Evolutionary conservation across 1,284 basidiomycete species (phyloP).

Genomic region (Ganoderma multipileum): DNA sequence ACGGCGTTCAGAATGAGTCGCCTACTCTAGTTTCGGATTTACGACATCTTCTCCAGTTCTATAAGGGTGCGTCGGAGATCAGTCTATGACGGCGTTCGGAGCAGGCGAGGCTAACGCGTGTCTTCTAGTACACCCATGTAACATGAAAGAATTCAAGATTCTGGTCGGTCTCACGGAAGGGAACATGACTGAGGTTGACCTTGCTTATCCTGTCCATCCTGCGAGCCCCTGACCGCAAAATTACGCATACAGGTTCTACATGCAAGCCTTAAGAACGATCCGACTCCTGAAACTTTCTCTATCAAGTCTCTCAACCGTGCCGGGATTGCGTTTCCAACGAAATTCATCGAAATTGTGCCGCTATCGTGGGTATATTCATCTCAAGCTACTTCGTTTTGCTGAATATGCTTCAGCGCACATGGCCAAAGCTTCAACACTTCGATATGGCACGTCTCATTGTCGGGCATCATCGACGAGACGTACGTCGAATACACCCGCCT

Average conservation of each 20-base stretch:
- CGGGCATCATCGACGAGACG: constrained; percentile 60
- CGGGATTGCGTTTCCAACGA: constrained; percentile 65
- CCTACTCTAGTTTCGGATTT: not conserved
- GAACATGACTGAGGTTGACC: constrained; percentile 57
- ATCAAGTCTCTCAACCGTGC: constrained; percentile 60
- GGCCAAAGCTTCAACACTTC: constrained; percentile 76
- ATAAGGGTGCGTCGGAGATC: constrained; percentile 50
- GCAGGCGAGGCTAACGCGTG: constrained; percentile 9
- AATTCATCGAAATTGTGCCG: constrained; percentile 76
- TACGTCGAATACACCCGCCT: constrained; percentile 60
- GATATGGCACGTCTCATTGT: constrained; percentile 74
- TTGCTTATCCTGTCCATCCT: not conserved
- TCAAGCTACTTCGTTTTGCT: not conserved
- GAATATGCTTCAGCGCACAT: constrained; percentile 53
- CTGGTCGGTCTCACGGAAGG: constrained; percentile 69
- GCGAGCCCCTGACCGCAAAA: not conserved
- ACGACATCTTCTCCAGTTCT: constrained; percentile 47
- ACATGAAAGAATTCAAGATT: constrained; percentile 82
- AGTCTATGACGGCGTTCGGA: not conserved
- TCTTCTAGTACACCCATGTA: constrained; percentile 73
- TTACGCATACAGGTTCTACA: constrained; percentile 52
- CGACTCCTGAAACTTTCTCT: constrained; percentile 65
- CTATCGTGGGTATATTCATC: constrained; percentile 58
- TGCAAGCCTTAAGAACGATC: constrained; percentile 68
- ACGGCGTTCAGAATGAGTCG: not conserved